Base-by-base conservation (phyloP, 2,329 filamentous ascomycete species). In the Fusarium nygamai region DNA sequence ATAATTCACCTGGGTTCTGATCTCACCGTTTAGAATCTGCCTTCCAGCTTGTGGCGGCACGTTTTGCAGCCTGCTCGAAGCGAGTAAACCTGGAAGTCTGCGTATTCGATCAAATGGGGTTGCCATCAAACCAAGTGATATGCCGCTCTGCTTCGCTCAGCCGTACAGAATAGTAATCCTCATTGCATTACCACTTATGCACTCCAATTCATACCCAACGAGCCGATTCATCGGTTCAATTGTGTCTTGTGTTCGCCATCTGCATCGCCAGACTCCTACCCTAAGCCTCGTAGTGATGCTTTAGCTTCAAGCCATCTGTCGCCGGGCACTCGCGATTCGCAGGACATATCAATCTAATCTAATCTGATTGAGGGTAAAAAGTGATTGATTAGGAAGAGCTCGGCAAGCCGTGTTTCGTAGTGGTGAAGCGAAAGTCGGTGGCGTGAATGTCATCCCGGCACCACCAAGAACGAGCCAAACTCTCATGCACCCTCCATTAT, bases 301-400 rank as follows among this genome's bases (percentile, higher is more conserved):
- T 5, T 43, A 16, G 24, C 29, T 33, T 7, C 19, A 53, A 53
- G 20, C 48, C 39, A 43, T 36, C 5, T 22, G 27, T 54, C 47
- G 44, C 27, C 2, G 20, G 29, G n/a, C 29, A 7, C 4, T 29
- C 31, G n/a, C 14, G 13, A 59, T 38, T 58, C 38, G 44, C 14
- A n/a, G 16, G 16, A 19, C 13, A 38, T 44, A 48, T 70, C 39
- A 39, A 66, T 70, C 60, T 70, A 48, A 70, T 70, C 67, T 71
- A 60, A 71, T 71, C 66, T 48, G 67, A 70, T 70, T n/a, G n/a
- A 31, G 34, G 14, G 29, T 8, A n/a, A 38, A 29, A 13, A 16
- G 22, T 6, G 27, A 36, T 29, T 11, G 24, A 56, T 34, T 20
- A 17, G 46, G 46, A 17, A 31, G 27, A 27, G 31, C 36, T 24